phyloP scores from a whole-genome alignment of 202 grass and related monocot genomes.

The Saccharum hybrid region DNA sequence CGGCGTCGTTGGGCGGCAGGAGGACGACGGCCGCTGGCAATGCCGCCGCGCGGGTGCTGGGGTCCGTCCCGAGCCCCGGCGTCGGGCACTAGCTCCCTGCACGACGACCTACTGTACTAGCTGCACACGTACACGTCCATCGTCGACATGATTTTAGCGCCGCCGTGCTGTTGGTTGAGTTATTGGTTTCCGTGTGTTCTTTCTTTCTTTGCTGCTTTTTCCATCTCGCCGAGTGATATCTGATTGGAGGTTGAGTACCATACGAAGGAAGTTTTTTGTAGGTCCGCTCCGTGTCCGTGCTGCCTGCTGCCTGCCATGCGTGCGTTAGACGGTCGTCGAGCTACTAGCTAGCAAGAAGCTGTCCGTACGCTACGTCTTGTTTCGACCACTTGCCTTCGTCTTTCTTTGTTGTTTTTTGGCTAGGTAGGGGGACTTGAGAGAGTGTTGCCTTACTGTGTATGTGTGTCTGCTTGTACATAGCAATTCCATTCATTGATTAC shows the following conservation, averaged over 20 bases:
- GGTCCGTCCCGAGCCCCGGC: conserved; percentile 64
- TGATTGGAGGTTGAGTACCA: conserved; percentile 26
- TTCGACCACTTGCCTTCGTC: conserved; percentile 20
- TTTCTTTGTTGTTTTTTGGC: neutral
- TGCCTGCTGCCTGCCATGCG: neutral
- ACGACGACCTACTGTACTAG: neutral
- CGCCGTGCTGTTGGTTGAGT: too few species aligned
- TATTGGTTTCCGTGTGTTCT: neutral
- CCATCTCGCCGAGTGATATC: neutral
- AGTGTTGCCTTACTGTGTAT: neutral
- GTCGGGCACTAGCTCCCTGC: conserved; percentile 33
- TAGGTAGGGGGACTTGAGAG: neutral
- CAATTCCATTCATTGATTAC: conserved; percentile 19
- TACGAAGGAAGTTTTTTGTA: conserved; percentile 32
- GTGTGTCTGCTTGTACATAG: conserved; percentile 11
- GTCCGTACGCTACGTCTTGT: neutral
- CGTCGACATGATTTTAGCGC: neutral
- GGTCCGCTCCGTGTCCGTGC: neutral
- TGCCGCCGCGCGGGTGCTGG: conserved; percentile 47
- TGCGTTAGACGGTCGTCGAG: conserved; percentile 3
- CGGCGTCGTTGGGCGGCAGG: neutral
- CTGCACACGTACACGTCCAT: neutral
- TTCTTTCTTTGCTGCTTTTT: neutral
- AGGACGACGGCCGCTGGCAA: neutral
- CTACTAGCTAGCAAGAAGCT: neutral